Percentiles rank a stretch among this genome's conserved stretches.
These are phyloP conservation scores for Podila horticola DNA, from an alignment of 192 early-diverging fungal species.

Conservation along the genomic window DNA sequence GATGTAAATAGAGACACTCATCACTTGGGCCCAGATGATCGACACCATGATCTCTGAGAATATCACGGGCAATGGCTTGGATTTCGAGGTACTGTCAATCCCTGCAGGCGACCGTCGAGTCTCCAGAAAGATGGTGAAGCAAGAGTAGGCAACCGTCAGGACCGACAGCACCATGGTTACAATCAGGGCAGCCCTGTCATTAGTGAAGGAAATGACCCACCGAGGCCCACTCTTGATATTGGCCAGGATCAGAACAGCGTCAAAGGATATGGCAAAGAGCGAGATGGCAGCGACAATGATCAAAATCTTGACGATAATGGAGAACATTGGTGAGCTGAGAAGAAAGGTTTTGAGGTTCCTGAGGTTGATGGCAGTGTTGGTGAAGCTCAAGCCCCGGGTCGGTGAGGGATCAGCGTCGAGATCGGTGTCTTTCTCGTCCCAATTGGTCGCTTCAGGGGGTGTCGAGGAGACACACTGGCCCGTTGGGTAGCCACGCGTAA, in stretches of 20 bases:
- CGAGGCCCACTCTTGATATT: slow-evolving; percentile 7
- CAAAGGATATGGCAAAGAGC: slow-evolving; percentile 35
- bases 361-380: slow-evolving; percentile 42
- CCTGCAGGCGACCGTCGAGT: slow-evolving; percentile 40
- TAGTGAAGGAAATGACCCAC: slow-evolving; percentile 13
- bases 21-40: slow-evolving; percentile 40
- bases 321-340: slow-evolving; percentile 44
- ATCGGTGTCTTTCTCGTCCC: slow-evolving; percentile 40
- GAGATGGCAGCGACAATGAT: slow-evolving; percentile 35
- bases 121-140: slow-evolving; percentile 52
- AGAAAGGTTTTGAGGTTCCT: slow-evolving; percentile 34
- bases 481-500: slow-evolving; percentile 30
- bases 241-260: slow-evolving; percentile 26
- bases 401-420: slow-evolving; percentile 5
- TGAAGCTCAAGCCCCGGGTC: background rate
- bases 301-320: slow-evolving; percentile 31
- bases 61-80: slow-evolving; percentile 42
- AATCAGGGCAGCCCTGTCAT: slow-evolving; percentile 35
- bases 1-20: slow-evolving; percentile 42
- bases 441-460: slow-evolving; percentile 29
- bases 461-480: slow-evolving; percentile 29
- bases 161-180: slow-evolving; percentile 26
- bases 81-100: slow-evolving; percentile 31
- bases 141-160: slow-evolving; percentile 44
- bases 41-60: slow-evolving; percentile 48